A percentile compares a stretch with the other conserved stretches of the same genome.
These are phyloP conservation scores for Pyrus pyrifolia DNA, from an alignment of 306 rosid genomes.

Conservation along the genomic window DNA sequence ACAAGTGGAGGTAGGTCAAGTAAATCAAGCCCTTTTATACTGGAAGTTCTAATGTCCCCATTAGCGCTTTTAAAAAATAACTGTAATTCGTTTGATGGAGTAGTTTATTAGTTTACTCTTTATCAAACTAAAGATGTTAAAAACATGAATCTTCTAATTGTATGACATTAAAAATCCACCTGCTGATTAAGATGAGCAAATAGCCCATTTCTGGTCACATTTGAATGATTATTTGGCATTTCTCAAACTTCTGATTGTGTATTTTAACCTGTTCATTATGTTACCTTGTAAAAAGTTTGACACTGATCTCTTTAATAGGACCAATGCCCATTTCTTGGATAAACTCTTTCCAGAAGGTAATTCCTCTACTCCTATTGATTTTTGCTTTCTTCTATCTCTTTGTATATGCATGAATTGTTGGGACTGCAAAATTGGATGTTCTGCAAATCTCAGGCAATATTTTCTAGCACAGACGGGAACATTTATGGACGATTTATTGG, in stretches of 20 bases:
- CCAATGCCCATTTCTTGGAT: conserved; percentile 63
- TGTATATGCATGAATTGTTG: neutral
- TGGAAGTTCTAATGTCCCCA: neutral
- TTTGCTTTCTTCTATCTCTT: conserved; percentile 2
- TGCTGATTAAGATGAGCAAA: neutral
- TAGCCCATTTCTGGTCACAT: neutral
- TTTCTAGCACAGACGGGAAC: conserved; percentile 52
- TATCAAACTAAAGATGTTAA: neutral
- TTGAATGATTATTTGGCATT: neutral
- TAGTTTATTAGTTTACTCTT: neutral
- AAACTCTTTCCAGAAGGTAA: conserved; percentile 64
- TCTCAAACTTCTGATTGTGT: neutral
- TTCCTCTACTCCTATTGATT: neutral
- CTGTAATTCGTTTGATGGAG: neutral
- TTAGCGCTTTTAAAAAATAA: neutral
- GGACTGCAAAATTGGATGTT: conserved; percentile 15
- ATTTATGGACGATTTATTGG: conserved; percentile 73
- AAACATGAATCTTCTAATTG: neutral
- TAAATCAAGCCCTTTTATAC: conserved; percentile 8
- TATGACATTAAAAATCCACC: neutral
- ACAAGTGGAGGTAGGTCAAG: conserved; percentile 58
- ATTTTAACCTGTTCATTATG: neutral
- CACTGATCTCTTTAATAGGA: conserved; percentile 40
- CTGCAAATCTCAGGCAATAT: conserved; percentile 43
- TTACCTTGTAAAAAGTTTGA: conserved; percentile 11